Base-by-base conservation (phyloP, 768 basidiomycete species). In the Chalciporus sphaerocephalus region DNA sequence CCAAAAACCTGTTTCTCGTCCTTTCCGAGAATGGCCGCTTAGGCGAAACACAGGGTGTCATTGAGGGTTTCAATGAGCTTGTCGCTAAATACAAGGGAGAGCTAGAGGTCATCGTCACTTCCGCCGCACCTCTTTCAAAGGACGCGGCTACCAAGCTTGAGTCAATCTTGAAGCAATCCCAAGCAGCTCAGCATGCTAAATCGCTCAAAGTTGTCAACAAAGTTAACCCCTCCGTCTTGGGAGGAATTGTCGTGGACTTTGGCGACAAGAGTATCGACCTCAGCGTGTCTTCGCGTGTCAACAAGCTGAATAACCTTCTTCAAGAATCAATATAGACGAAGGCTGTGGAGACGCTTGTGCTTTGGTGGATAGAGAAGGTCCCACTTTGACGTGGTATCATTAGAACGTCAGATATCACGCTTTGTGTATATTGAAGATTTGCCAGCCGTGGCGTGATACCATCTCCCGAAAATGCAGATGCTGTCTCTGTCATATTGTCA, bases 231-330 rank as follows among this genome's bases (percentile, higher is more conserved):
- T 72, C 81, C n/a, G 74, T 97, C 46, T 70, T 98, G 51, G 96
- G 95, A 47, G 96, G 96, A 40, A 67, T 98, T 48, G 77, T 97
- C 50, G 85, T 99, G 39, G 96, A 99, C 72, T 92, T 99, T 62
- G 95, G 93, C 52, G 96, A 97, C 75, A 95, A 95, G 76, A 92
- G 92, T 42, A 87, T 99, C 58, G 96, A 99, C 71, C 79, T 98
- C 48, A 94, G 91, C 57, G 93, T 95, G 45, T 85, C 83, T 39
- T 92, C 91, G 25, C 89, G 91, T 44, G 92, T 98, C 59, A 95
- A 85, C 66, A 95, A 93, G 70, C 81, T 97, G 63, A 97, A 97
- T 78, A 81, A 80, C 54, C 78, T 87, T 60, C 74, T 98, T 40
- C 79, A 86, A 64, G 62, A 55, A 47, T 56, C 62, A 20, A 61